A percentile compares a stretch with the other conserved stretches of the same genome.
phyloP scores from a whole-genome alignment of 495 filamentous ascomycete species.

The Neurospora sp. region DNA sequence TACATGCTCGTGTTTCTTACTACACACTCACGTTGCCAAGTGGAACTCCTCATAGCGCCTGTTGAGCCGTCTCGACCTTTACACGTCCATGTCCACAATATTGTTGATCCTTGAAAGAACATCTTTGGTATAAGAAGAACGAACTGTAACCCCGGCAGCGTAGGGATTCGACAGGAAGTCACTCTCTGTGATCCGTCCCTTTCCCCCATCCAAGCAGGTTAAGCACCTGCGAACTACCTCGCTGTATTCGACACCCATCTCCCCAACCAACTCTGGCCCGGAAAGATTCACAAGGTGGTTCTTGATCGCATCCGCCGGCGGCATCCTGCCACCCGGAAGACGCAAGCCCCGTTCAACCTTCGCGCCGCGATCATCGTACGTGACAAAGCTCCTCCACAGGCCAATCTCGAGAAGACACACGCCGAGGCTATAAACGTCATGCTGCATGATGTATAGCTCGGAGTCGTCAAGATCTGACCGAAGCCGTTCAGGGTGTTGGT shows the following conservation, averaged over 20 bases:
- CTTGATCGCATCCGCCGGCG: neutral
- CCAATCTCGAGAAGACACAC: slow-evolving; percentile 47
- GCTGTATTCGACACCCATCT: neutral
- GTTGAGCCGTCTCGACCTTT: neutral
- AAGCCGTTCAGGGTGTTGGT: slow-evolving; percentile 46
- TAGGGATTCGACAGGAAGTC: neutral
- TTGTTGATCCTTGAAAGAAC: neutral
- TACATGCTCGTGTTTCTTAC: neutral
- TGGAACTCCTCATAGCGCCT: neutral
- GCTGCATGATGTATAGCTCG: slow-evolving; percentile 44
- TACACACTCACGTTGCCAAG: neutral
- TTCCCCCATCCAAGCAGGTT: neutral
- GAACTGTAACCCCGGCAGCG: neutral
- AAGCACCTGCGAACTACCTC: neutral
- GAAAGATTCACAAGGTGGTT: neutral
- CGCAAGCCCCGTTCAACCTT: neutral
- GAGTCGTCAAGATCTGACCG: slow-evolving; percentile 22
- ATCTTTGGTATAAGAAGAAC: neutral
- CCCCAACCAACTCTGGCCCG: neutral
- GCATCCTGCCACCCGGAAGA: neutral
- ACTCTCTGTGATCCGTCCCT: neutral
- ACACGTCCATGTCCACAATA: neutral
- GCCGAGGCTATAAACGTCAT: slow-evolving; percentile 47
- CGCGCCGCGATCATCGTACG: slow-evolving; percentile 3
- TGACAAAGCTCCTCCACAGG: slow-evolving; percentile 42